phyloP scores from a whole-genome alignment of 345 rosid species.

The Raphanus raphanistrum region DNA sequence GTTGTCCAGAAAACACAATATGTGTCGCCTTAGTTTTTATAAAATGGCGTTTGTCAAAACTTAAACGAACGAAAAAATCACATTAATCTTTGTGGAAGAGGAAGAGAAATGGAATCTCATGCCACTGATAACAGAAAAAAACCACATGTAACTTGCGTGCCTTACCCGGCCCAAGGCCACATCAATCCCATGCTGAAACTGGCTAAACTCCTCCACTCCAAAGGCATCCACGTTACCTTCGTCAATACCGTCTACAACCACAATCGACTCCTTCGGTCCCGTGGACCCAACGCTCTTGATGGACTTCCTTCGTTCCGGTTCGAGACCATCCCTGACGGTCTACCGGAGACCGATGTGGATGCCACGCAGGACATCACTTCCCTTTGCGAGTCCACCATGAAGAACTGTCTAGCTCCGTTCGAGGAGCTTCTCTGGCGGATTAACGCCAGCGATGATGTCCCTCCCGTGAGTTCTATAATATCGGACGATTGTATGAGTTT shows the following conservation, averaged over 20 bases:
- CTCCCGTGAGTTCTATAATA: slow-evolving; percentile 32
- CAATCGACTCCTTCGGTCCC: slow-evolving; percentile 32
- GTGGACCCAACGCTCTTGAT: slow-evolving; percentile 12
- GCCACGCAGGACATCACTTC: slow-evolving; percentile 14
- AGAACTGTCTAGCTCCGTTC: slow-evolving; percentile 21
- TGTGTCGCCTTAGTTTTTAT: not conserved
- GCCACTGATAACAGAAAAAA: not conserved
- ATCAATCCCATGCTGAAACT: slow-evolving; percentile 19
- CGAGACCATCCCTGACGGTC: slow-evolving; percentile 32
- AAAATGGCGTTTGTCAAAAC: not conserved
- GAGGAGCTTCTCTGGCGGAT: slow-evolving; percentile 23
- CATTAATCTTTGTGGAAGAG: not conserved
- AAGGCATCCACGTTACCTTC: slow-evolving; percentile 26
- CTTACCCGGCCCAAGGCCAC: slow-evolving; percentile 21
- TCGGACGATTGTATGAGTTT: slow-evolving; percentile 33
- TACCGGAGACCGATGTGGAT: slow-evolving; percentile 16
- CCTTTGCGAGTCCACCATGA: slow-evolving; percentile 20
- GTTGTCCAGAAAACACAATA: not conserved
- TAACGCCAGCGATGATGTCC: not conserved
- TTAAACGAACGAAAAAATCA: not conserved
- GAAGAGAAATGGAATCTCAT: not conserved
- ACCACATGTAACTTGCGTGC: slow-evolving; percentile 20
- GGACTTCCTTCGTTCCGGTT: slow-evolving; percentile 21
- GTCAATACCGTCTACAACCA: slow-evolving; percentile 34
- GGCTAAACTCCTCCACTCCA: slow-evolving; percentile 5